phyloP scores from a whole-genome alignment of 805 yeast genomes.

The Yarrowia keelungensis region DNA sequence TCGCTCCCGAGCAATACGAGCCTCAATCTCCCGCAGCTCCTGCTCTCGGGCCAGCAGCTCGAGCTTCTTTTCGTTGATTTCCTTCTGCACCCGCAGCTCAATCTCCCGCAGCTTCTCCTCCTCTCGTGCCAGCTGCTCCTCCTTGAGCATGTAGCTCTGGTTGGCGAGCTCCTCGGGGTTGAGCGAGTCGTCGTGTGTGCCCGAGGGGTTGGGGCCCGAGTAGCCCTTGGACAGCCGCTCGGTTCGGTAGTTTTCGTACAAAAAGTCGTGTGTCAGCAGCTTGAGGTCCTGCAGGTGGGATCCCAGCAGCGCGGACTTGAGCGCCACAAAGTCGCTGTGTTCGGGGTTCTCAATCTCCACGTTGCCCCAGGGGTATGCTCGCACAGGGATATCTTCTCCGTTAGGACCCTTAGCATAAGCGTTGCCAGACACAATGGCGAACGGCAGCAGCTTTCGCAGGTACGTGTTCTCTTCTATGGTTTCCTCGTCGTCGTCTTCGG shows the following conservation, averaged over 20 bases:
- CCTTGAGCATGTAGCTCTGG: constrained; percentile 52
- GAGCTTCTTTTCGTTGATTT: constrained; percentile 51
- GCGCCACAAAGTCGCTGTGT: constrained; percentile 50
- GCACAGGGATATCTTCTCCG: constrained; percentile 46
- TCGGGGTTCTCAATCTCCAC: constrained; percentile 53
- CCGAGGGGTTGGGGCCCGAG: constrained; percentile 34
- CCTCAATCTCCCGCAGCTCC: constrained; percentile 53
- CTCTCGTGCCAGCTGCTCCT: constrained; percentile 54
- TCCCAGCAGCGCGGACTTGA: constrained; percentile 73
- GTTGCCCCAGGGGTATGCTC: constrained; percentile 68
- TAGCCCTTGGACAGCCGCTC: constrained; percentile 61
- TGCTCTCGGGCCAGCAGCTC: constrained; percentile 52
- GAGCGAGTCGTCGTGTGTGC: constrained; percentile 43
- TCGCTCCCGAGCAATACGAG: constrained; percentile 45
- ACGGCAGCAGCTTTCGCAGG: constrained; percentile 61
- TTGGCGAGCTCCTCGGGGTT: constrained; percentile 53
- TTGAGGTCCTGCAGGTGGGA: constrained; percentile 80
- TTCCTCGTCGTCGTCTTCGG: constrained; percentile 59
- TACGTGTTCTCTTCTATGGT: constrained; percentile 48
- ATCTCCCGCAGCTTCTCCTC: constrained; percentile 51
- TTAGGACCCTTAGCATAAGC: constrained; percentile 19
- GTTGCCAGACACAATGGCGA: constrained; percentile 52
- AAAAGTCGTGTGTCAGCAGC: constrained; percentile 76
- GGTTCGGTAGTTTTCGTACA: constrained; percentile 81
- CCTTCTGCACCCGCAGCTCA: constrained; percentile 51